Evolutionary conservation across 129 eudicot species (phyloP).

Genomic region (Centaurea solstitialis): DNA sequence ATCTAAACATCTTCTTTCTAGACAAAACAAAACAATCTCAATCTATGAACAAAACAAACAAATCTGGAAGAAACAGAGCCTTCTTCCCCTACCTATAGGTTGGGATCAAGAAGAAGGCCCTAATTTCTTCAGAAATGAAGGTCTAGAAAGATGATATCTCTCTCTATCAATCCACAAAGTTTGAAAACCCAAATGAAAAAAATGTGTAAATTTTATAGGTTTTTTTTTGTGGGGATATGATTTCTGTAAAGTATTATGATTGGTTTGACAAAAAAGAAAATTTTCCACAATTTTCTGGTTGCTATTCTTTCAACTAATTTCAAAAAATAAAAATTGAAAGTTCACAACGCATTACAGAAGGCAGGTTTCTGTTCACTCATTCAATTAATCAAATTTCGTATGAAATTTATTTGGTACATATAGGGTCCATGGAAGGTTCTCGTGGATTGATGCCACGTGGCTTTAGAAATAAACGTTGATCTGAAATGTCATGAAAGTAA

Average conservation of each 20-base stretch:
- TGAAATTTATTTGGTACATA: background rate
- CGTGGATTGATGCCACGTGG: constrained; percentile 37
- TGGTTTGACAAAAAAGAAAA: constrained; percentile 15
- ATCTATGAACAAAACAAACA: background rate
- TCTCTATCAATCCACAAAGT: too few species aligned
- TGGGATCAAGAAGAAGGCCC: constrained; percentile 54
- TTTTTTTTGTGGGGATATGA: constrained; percentile 17
- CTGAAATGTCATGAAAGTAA: background rate
- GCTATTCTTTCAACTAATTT: constrained; percentile 19
- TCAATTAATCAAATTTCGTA: background rate
- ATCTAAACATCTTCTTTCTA: constrained; percentile 72
- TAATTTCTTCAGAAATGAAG: constrained; percentile 25
- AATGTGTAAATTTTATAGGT: background rate
- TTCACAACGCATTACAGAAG: constrained; percentile 17
- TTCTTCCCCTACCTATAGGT: constrained; percentile 54
- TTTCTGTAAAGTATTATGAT: constrained; percentile 22
- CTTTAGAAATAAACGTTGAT: constrained; percentile 13
- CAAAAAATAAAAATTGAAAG: constrained; percentile 17
- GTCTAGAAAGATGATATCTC: constrained; percentile 16
- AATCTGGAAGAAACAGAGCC: constrained; percentile 44
- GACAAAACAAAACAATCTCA: too few species aligned
- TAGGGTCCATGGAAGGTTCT: background rate
- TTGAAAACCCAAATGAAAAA: constrained; percentile 18
- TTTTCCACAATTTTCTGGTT: constrained; percentile 55
- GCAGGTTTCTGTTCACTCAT: constrained; percentile 30